A percentile compares a stretch with the other conserved stretches of the same genome.
Conservation (phyloP, 2,329 filamentous ascomycete genomes). For the Endocalyx cinctus region DNA sequence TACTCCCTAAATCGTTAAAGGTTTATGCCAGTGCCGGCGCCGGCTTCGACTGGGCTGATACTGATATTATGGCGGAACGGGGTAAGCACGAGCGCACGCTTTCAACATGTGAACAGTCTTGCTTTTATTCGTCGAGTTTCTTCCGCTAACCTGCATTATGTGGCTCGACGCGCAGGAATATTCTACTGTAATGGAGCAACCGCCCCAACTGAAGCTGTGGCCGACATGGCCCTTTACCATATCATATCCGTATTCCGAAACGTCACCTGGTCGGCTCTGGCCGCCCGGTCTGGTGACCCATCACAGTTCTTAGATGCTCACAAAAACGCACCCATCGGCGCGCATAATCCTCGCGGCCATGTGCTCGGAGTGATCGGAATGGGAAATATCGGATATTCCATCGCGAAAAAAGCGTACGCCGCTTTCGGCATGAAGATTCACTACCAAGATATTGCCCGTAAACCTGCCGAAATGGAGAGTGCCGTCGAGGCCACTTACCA, state of each 20-base stretch:
- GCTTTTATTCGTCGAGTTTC: too few relatives aligned
- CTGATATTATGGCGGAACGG: conserved; percentile 24
- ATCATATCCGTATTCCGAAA: conserved; percentile 55
- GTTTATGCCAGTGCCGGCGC: conserved; percentile 57
- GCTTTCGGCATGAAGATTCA: conserved; percentile 50
- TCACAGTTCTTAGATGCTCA: conserved; percentile 42
- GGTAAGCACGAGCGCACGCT: too few relatives aligned
- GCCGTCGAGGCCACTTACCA: conserved; percentile 26
- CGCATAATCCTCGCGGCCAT: conserved; percentile 47
- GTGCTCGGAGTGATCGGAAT: conserved; percentile 48
- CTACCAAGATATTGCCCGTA: conserved; percentile 41
- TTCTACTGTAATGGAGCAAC: conserved; percentile 45
- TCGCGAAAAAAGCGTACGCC: conserved; percentile 39
- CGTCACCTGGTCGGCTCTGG: conserved; percentile 49
- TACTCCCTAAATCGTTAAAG: conserved; percentile 47
- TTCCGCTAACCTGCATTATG: too few relatives aligned
- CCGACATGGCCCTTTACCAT: conserved; percentile 55
- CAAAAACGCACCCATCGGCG: conserved; percentile 41
- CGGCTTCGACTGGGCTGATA: conserved; percentile 60
- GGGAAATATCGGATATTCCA: conserved; percentile 39
- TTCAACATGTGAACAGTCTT: too few relatives aligned
- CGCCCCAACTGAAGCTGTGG: conserved; percentile 57
- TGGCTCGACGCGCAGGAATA: too few relatives aligned
- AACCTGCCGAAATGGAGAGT: conserved; percentile 21
- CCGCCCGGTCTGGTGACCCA: conserved; percentile 40